Percentiles rank a stretch among this genome's conserved stretches.
Evolutionary conservation across 116 monocot genomes (phyloP).

Genomic region (Thalassia testudinum): DNA sequence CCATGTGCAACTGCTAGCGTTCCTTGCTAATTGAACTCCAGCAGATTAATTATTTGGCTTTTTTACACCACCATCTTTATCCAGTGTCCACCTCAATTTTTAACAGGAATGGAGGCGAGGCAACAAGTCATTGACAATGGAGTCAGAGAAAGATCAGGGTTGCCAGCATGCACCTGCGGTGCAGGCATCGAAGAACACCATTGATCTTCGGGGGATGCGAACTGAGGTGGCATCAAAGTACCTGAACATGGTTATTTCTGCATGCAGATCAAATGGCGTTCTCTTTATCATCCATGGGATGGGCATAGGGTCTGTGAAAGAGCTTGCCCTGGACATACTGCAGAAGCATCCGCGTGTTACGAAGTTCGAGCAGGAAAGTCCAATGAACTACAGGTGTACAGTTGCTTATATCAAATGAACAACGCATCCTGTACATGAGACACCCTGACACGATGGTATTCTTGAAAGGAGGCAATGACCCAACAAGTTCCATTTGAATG

Average conservation of each 20-base stretch:
- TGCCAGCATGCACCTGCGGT: slow-evolving; percentile 40
- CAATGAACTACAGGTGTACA: slow-evolving; percentile 80
- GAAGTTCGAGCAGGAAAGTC: slow-evolving; percentile 71
- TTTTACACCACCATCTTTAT: too few relatives aligned
- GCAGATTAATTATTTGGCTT: too few relatives aligned
- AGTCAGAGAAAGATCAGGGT: slow-evolving; percentile 14
- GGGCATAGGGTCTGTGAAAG: slow-evolving; percentile 66
- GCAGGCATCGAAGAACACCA: slow-evolving; percentile 67
- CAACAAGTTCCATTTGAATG: too few relatives aligned
- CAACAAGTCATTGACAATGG: background rate
- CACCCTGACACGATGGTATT: too few relatives aligned
- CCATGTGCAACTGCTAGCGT: too few relatives aligned
- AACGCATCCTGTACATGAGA: too few relatives aligned
- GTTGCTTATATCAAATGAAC: slow-evolving; percentile 55
- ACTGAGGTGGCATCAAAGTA: slow-evolving; percentile 39
- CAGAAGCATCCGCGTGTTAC: slow-evolving; percentile 54
- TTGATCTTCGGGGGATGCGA: slow-evolving; percentile 64
- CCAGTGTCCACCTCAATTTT: too few relatives aligned
- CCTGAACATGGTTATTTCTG: slow-evolving; percentile 47
- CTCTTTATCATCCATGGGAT: slow-evolving; percentile 72
- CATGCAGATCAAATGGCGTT: slow-evolving; percentile 33
- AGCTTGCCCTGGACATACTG: slow-evolving; percentile 32
- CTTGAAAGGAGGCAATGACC: too few relatives aligned
- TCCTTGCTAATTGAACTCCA: too few relatives aligned
- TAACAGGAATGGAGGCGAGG: background rate